Conservation (phyloP, 2,329 filamentous ascomycete species). For the Leptographium lundbergii region DNA sequence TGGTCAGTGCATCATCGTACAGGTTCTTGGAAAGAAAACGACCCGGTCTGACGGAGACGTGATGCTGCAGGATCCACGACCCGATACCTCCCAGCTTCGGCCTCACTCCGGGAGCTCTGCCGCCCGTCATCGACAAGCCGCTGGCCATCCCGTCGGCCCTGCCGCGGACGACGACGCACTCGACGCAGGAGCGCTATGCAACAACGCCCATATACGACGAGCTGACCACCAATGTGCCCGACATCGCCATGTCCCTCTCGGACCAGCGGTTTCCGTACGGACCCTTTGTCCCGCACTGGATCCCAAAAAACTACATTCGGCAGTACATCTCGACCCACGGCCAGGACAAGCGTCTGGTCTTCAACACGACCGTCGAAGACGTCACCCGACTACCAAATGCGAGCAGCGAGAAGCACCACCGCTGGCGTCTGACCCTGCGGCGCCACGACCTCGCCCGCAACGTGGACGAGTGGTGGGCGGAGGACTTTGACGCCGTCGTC, state of each 20-base stretch:
- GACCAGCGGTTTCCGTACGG: conserved; percentile 52
- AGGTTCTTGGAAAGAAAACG: background rate
- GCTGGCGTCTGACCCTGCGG: conserved; percentile 42
- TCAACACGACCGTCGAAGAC: conserved; percentile 37
- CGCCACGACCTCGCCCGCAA: conserved; percentile 25
- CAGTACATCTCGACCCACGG: conserved; percentile 39
- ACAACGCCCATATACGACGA: conserved; percentile 10
- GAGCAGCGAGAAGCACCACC: conserved; percentile 19
- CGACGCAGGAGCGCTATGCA: conserved; percentile 6
- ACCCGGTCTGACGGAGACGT: background rate
- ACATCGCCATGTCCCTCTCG: conserved; percentile 36
- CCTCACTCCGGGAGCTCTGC: conserved; percentile 8
- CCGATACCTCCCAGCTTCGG: conserved; percentile 3
- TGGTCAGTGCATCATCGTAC: conserved; percentile 20
- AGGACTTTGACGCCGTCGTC: conserved; percentile 45
- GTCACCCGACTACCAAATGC: conserved; percentile 29
- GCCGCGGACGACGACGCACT: conserved; percentile 2
- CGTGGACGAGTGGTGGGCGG: conserved; percentile 48
- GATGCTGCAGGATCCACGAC: conserved; percentile 8
- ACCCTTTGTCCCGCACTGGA: conserved; percentile 40
- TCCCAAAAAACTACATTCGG: conserved; percentile 42
- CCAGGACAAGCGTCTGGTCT: conserved; percentile 29
- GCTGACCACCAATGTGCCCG: conserved; percentile 37
- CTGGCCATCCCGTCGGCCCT: conserved; percentile 2
- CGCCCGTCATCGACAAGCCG: conserved; percentile 6